phyloP scores from a whole-genome alignment of 306 rosid species.

The Elaeagnus macrophylla region DNA sequence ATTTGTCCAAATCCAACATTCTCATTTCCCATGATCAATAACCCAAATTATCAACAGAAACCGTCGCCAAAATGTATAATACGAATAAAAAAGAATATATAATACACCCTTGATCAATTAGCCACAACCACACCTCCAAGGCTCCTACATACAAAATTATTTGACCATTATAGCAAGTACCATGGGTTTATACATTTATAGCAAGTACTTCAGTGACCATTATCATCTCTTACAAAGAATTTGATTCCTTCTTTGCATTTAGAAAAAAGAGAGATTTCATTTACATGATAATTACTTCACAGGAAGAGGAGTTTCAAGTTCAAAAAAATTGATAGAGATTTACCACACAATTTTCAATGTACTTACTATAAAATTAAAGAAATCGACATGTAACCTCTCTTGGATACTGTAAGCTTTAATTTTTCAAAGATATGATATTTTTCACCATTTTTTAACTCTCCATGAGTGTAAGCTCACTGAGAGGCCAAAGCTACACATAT shows the following conservation, averaged over 20 bases:
- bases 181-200: too few relatives aligned
- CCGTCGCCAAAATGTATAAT: too few relatives aligned
- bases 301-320: constrained; percentile 5
- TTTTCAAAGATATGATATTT: constrained; percentile 4
- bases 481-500: constrained; percentile 12
- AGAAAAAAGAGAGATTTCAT: not conserved
- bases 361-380: constrained; percentile 13
- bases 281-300: constrained; percentile 1
- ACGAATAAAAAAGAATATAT: too few relatives aligned
- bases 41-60: too few relatives aligned
- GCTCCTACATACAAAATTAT: too few relatives aligned
- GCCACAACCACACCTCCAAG: too few relatives aligned
- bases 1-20: too few relatives aligned
- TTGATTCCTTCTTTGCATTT: not conserved
- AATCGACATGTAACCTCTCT: constrained; percentile 6
- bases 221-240: too few relatives aligned
- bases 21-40: too few relatives aligned
- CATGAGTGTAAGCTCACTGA: constrained; percentile 3
- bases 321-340: constrained; percentile 12
- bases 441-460: not conserved
- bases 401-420: not conserved
- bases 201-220: too few relatives aligned
- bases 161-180: too few relatives aligned
- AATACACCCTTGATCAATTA: too few relatives aligned
- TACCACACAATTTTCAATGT: constrained; percentile 36